Evolutionary conservation across 148 eudicot genomes (phyloP).

Genomic region (Chenopodium berlandieri): DNA sequence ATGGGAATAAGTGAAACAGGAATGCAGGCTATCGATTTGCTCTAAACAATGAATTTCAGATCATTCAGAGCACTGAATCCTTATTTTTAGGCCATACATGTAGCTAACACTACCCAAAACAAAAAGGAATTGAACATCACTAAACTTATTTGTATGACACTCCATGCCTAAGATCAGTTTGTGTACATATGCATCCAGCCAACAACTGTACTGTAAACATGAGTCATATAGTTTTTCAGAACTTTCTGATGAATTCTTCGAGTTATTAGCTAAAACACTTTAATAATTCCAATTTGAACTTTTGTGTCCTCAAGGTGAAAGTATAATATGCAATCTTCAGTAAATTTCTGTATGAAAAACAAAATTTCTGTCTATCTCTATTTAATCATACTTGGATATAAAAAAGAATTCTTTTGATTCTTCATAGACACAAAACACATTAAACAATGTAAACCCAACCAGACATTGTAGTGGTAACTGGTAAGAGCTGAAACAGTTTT

Average conservation of each 20-base stretch:
- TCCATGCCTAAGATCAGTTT: background rate
- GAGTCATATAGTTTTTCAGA: background rate
- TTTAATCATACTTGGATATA: background rate
- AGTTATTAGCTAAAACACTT: background rate
- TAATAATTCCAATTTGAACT: background rate
- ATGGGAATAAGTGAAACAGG: background rate
- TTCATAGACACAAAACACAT: background rate
- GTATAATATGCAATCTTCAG: background rate
- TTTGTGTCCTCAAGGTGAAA: too few species aligned
- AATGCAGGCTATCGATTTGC: background rate
- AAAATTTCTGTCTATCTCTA: background rate
- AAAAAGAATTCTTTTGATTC: background rate
- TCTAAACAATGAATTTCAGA: background rate
- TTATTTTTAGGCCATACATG: background rate
- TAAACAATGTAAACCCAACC: background rate
- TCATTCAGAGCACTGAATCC: background rate
- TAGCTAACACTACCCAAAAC: background rate
- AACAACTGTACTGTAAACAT: background rate
- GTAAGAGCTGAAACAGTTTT: conserved; percentile 6
- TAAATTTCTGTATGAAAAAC: background rate
- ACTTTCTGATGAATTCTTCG: background rate
- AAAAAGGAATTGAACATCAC: background rate
- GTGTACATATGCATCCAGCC: background rate
- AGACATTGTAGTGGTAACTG: background rate
- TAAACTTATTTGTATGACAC: background rate